Conservation (phyloP, 768 basidiomycete genomes). For the Lentinula sp. region DNA sequence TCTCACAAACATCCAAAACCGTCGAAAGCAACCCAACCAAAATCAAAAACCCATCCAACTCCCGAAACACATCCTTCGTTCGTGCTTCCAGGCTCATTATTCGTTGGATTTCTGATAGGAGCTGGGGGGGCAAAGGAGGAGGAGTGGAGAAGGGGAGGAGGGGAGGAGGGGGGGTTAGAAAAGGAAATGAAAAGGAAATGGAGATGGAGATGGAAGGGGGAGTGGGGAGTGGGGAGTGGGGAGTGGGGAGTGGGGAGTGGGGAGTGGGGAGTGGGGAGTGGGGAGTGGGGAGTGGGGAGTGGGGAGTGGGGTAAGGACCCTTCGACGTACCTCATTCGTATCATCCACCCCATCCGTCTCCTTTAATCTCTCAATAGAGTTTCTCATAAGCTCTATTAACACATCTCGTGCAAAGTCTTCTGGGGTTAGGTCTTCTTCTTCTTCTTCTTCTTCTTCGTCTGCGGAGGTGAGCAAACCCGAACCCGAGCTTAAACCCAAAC, state of each 20-base stretch:
- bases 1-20: slow-evolving; percentile 14
- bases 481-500: too few relatives aligned
- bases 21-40: slow-evolving; percentile 69
- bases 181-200: neutral
- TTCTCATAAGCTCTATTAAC: slow-evolving; percentile 64
- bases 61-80: slow-evolving; percentile 74
- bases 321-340: slow-evolving; percentile 48
- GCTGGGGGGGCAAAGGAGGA: slow-evolving; percentile 27
- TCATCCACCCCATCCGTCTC: slow-evolving; percentile 37
- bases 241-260: too few relatives aligned
- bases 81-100: slow-evolving; percentile 58
- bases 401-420: slow-evolving; percentile 75
- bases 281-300: too few relatives aligned
- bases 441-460: too few relatives aligned
- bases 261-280: too few relatives aligned
- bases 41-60: slow-evolving; percentile 75
- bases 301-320: too few relatives aligned
- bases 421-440: slow-evolving; percentile 39
- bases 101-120: slow-evolving; percentile 59
- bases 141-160: too few relatives aligned
- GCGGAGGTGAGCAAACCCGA: too few relatives aligned
- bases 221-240: too few relatives aligned
- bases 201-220: neutral
- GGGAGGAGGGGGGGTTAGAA: too few relatives aligned
- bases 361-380: slow-evolving; percentile 66